phyloP scores from a whole-genome alignment of 306 rosid species.

The Prunus mume region DNA sequence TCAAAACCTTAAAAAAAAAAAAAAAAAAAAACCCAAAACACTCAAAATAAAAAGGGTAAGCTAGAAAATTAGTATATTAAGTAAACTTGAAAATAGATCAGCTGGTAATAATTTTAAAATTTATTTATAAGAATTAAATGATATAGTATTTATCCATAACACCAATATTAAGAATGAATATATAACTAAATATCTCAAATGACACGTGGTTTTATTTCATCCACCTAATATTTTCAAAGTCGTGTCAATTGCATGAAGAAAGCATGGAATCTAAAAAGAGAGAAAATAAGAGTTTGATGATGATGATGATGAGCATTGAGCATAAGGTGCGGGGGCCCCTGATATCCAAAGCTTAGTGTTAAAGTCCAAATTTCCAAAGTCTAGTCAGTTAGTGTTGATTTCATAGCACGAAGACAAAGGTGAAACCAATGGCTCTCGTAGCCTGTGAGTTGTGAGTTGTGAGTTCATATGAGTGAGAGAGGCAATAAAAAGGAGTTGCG shows the following conservation, averaged over 20 bases:
- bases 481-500: not conserved
- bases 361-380: conserved; percentile 1
- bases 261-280: not conserved
- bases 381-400: not conserved
- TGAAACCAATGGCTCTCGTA: conserved; percentile 20
- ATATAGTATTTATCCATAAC: too few species aligned
- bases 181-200: not conserved
- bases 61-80: too few species aligned
- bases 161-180: too few species aligned
- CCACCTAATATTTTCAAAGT: not conserved
- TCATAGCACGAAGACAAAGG: not conserved
- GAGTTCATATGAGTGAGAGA: not conserved
- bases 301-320: not conserved
- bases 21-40: too few species aligned
- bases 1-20: too few species aligned
- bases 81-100: too few species aligned
- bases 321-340: not conserved
- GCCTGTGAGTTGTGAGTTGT: not conserved
- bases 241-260: not conserved
- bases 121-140: too few species aligned
- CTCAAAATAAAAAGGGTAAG: too few species aligned
- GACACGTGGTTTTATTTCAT: not conserved
- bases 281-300: not conserved
- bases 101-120: too few species aligned
- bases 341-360: not conserved